Conservation (phyloP, 495 filamentous ascomycete genomes). For the Neurospora hispaniola region DNA sequence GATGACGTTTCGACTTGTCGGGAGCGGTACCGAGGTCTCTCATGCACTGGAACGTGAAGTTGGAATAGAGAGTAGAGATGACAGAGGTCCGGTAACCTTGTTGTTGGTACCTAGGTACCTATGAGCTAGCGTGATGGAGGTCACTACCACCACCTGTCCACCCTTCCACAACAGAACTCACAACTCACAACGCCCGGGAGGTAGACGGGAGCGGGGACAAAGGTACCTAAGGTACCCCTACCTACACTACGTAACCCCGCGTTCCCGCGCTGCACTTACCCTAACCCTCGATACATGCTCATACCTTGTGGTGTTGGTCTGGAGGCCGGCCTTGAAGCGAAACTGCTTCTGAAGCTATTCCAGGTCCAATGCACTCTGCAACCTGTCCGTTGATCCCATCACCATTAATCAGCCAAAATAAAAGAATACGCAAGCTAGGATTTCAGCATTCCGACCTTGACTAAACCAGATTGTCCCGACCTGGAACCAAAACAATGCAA, state of each 20-base stretch:
- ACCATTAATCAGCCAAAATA: no score
- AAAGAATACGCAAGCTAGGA: not conserved
- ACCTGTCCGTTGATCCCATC: no score
- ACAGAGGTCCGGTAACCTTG: not conserved
- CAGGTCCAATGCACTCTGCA: no score
- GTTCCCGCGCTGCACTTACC: not conserved
- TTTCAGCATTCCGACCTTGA: not conserved
- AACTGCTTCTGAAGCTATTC: no score
- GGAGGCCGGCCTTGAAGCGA: no score
- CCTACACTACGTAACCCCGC: no score
- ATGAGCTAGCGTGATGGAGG: not conserved
- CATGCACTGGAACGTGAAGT: not conserved
- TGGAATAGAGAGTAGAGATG: not conserved
- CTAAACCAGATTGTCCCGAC: not conserved
- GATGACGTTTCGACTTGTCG: not conserved
- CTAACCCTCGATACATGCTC: not conserved
- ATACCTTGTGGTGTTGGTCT: no score
- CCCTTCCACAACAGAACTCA: no score
- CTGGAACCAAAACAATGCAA: not conserved
- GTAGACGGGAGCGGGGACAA: no score
- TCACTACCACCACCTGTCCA: not conserved
- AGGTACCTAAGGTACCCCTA: no score
- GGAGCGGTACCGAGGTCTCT: not conserved
- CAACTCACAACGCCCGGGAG: no score
- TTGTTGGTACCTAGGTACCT: not conserved